These are phyloP conservation scores for Isabelozyma heimii DNA, from an alignment of 805 yeast species.

Conservation along the genomic window DNA sequence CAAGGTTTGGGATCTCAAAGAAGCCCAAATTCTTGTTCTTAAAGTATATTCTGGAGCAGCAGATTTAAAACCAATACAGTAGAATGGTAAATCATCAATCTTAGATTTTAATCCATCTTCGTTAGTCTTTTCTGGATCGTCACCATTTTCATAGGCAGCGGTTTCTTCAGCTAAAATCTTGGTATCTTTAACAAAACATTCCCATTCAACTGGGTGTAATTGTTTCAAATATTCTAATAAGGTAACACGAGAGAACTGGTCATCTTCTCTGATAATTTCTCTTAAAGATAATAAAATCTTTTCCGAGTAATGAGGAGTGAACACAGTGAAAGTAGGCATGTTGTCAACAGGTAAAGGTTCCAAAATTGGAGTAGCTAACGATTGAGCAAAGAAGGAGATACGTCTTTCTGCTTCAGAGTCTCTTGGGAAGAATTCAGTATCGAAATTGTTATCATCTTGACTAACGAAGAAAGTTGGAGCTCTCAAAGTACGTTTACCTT, in stretches of 20 bases:
- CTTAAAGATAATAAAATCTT: conserved; percentile 72
- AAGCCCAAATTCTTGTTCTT: conserved; percentile 48
- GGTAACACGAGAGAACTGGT: conserved; percentile 55
- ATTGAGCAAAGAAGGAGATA: conserved; percentile 98
- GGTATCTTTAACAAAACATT: conserved; percentile 55
- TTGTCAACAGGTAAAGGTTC: conserved; percentile 99
- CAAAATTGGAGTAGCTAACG: conserved; percentile 96
- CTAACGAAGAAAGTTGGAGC: conserved; percentile 99
- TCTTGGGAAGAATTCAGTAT: conserved; percentile 95
- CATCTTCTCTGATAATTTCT: conserved; percentile 76
- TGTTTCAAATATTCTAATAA: conserved; percentile 55
- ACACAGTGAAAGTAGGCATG: conserved; percentile 97
- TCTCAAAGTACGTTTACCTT: conserved; percentile 96
- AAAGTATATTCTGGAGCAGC: conserved; percentile 48
- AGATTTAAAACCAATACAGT: conserved; percentile 46
- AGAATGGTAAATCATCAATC: conserved; percentile 43
- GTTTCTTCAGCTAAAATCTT: conserved; percentile 52
- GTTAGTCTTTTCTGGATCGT: conserved; percentile 29
- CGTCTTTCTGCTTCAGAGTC: conserved; percentile 99
- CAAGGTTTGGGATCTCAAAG: conserved; percentile 45
- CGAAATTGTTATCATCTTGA: conserved; percentile 93
- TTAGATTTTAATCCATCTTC: conserved; percentile 35
- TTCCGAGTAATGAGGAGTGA: conserved; percentile 85
- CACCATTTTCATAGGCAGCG: conserved; percentile 54
- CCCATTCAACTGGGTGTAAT: conserved; percentile 57